Evolutionary conservation across 768 basidiomycete species (phyloP).

Genomic region (Dioszegia crocea): DNA sequence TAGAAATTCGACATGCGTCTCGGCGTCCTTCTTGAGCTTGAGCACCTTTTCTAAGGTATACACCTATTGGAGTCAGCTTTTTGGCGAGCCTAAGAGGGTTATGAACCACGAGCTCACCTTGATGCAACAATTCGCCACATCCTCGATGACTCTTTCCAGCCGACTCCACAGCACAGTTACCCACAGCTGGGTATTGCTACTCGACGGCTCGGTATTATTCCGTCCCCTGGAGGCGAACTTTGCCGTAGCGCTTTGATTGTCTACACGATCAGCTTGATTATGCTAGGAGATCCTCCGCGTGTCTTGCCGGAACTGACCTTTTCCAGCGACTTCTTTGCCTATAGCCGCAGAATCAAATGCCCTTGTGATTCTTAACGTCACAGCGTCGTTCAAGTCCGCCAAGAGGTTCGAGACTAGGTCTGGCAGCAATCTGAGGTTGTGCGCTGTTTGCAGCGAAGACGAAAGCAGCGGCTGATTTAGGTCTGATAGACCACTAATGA

Average conservation of each 20-base stretch:
- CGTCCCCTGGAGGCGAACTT: conserved; percentile 27
- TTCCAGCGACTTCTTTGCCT: conserved; percentile 74
- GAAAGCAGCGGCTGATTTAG: conserved; percentile 84
- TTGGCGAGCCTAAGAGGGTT: background rate
- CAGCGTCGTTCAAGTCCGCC: conserved; percentile 71
- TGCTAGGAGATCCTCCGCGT: no score
- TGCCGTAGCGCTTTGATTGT: conserved; percentile 14
- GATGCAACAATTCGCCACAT: conserved; percentile 84
- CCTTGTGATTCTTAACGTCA: conserved; percentile 71
- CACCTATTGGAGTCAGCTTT: conserved; percentile 57
- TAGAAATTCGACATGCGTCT: conserved; percentile 71
- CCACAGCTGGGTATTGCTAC: conserved; percentile 79
- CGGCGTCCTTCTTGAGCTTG: conserved; percentile 76
- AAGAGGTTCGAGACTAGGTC: conserved; percentile 75
- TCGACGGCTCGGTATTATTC: conserved; percentile 73
- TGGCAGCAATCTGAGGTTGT: conserved; percentile 81
- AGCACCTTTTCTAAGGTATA: conserved; percentile 94
- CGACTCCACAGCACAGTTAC: conserved; percentile 72
- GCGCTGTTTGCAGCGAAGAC: conserved; percentile 90
- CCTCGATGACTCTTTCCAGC: conserved; percentile 76
- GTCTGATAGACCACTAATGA: conserved; percentile 69
- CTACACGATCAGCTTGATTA: conserved; percentile 5
- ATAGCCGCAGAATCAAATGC: conserved; percentile 85
- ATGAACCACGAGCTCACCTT: conserved; percentile 56
- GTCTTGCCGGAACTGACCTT: conserved; percentile 59